phyloP scores from a whole-genome alignment of 75 land plant species.

The Isoetes taiwanensis region DNA sequence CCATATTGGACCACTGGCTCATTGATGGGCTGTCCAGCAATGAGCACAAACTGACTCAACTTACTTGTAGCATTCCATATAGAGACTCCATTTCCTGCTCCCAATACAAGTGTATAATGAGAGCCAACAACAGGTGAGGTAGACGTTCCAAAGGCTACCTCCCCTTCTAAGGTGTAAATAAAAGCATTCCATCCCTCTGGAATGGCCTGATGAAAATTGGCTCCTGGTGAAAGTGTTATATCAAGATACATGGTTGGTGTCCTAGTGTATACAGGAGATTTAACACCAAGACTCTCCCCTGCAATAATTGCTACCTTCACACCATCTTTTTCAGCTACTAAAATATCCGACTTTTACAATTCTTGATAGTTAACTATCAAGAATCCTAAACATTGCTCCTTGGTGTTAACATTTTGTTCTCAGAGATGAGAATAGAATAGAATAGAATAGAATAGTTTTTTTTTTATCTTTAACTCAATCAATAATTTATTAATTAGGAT shows the following conservation, averaged over 20 bases:
- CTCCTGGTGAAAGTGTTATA: conserved; percentile 57
- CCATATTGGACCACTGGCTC: conserved; percentile 75
- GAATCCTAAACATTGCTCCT: conserved; percentile 59
- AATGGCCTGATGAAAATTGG: conserved; percentile 50
- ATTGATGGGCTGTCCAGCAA: conserved; percentile 69
- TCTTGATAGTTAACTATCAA: conserved; percentile 82
- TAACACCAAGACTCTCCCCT: conserved; percentile 63
- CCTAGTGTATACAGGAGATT: conserved; percentile 64
- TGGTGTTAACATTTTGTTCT: too few species aligned
- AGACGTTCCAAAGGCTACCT: conserved; percentile 32
- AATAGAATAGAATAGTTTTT: too few species aligned
- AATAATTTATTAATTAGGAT: too few species aligned
- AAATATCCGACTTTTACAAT: conserved; percentile 35
- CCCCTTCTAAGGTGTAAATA: conserved; percentile 61
- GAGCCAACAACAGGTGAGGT: conserved; percentile 17
- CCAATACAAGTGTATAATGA: conserved; percentile 43
- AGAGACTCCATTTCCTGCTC: conserved; percentile 51
- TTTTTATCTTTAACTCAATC: too few species aligned
- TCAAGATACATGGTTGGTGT: conserved; percentile 94
- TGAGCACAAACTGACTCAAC: conserved; percentile 50
- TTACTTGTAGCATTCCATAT: conserved; percentile 53
- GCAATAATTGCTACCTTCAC: conserved; percentile 62
- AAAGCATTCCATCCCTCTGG: conserved; percentile 77
- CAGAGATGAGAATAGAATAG: too few species aligned
- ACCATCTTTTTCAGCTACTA: conserved; percentile 49